Conservation (phyloP, 345 rosid species). For the Lepidium aucheri region DNA sequence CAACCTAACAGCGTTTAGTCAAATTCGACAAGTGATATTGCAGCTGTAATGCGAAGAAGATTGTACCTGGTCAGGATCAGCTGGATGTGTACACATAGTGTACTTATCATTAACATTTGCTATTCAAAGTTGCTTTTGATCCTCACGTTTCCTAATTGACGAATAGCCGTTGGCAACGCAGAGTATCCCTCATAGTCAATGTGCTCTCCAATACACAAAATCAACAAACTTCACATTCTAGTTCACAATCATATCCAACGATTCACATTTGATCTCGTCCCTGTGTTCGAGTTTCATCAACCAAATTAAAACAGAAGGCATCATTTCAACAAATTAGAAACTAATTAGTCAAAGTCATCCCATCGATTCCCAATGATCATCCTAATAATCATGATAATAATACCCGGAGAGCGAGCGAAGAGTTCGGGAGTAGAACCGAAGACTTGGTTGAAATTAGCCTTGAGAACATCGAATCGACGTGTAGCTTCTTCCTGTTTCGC, state of each 20-base stretch:
- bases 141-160: conserved; percentile 61
- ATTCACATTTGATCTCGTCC: neutral
- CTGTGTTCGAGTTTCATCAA: no score
- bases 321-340: neutral
- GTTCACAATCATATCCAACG: neutral
- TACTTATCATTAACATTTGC: conserved; percentile 77
- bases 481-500: conserved; percentile 78
- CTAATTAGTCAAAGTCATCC: neutral
- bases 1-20: neutral
- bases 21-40: no score
- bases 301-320: neutral
- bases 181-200: conserved; percentile 98
- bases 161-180: conserved; percentile 96
- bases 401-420: conserved; percentile 93
- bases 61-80: conserved; percentile 75
- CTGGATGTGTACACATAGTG: conserved; percentile 60
- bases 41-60: no score
- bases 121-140: conserved; percentile 47
- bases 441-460: conserved; percentile 48
- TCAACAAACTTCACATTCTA: neutral
- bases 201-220: conserved; percentile 68
- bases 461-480: conserved; percentile 56
- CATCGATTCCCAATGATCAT: no score
- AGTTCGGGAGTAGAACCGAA: conserved; percentile 63
- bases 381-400: neutral